These are phyloP conservation scores for Coccomyxa sp. DNA, from an alignment of 139 green algal species.

Conservation along the genomic window DNA sequence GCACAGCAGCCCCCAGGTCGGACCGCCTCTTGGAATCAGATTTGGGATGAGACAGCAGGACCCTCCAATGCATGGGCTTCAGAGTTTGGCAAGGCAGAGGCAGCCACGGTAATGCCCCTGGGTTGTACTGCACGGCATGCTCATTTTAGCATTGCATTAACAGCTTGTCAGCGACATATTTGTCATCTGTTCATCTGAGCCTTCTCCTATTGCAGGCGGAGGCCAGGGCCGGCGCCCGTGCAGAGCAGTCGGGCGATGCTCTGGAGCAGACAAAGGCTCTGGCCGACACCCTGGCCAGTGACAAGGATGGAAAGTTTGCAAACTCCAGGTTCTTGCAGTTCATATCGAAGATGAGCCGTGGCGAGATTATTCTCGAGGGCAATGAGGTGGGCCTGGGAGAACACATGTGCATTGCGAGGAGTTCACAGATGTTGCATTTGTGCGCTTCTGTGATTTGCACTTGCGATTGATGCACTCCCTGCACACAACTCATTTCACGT, in stretches of 20 bases:
- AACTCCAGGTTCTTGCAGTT: slow-evolving; percentile 94
- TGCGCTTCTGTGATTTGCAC: neutral
- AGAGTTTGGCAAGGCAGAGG: slow-evolving; percentile 10
- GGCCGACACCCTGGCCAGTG: slow-evolving; percentile 43
- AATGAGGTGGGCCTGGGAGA: slow-evolving; percentile 52
- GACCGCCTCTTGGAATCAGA: neutral
- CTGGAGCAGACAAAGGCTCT: slow-evolving; percentile 46
- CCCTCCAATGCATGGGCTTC: slow-evolving; percentile 9
- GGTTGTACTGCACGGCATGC: neutral
- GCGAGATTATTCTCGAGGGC: slow-evolving; percentile 77
- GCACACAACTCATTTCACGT: neutral
- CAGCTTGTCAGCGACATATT: neutral
- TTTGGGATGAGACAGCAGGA: neutral
- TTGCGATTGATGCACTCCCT: neutral
- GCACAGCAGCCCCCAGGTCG: neutral
- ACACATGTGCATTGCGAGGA: neutral
- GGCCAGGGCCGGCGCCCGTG: neutral
- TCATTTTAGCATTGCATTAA: neutral
- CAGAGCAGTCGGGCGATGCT: neutral
- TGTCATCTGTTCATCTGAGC: neutral
- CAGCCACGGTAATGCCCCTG: neutral
- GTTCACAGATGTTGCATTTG: neutral
- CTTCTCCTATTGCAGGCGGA: neutral
- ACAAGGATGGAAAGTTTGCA: slow-evolving; percentile 75
- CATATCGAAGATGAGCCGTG: slow-evolving; percentile 89